Evolutionary conservation across 257 asterid genomes (phyloP).

Genomic region (Penstemon davidsonii): DNA sequence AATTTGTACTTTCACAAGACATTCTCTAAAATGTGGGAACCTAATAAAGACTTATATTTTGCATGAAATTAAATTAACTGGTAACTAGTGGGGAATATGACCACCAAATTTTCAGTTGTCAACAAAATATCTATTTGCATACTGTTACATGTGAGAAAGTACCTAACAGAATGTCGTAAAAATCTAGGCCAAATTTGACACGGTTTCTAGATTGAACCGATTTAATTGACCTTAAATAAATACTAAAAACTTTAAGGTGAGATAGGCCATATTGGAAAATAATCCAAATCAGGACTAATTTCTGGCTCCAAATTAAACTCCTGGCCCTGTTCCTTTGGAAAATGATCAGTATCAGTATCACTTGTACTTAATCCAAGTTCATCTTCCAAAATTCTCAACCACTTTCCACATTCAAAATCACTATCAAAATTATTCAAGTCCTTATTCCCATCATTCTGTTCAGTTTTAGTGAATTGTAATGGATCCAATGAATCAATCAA

Average conservation of each 20-base stretch:
- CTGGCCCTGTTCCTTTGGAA: background rate
- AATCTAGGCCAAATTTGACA: constrained; percentile 13
- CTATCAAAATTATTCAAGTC: background rate
- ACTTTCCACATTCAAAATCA: constrained; percentile 34
- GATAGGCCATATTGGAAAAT: constrained; percentile 36
- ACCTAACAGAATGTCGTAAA: background rate
- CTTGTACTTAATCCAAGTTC: constrained; percentile 49
- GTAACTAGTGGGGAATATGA: constrained; percentile 14
- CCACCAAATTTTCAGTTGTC: constrained; percentile 20
- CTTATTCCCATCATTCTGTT: background rate
- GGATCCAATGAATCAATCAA: constrained; percentile 36
- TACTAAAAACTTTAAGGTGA: constrained; percentile 32
- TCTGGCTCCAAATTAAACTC: constrained; percentile 30
- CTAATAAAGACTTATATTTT: background rate
- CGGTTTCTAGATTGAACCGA: constrained; percentile 3
- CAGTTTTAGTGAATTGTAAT: constrained; percentile 13
- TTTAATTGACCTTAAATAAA: too few relatives aligned
- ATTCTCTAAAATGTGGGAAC: constrained; percentile 22
- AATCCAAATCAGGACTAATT: constrained; percentile 28
- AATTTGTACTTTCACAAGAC: constrained; percentile 18
- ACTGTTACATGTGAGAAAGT: constrained; percentile 10
- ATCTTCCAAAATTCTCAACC: constrained; percentile 54
- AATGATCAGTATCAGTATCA: constrained; percentile 18
- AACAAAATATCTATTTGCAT: background rate
- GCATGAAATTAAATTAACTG: background rate